Evolutionary conservation across 306 rosid species (phyloP).

Genomic region (Dalbergia oliveri): DNA sequence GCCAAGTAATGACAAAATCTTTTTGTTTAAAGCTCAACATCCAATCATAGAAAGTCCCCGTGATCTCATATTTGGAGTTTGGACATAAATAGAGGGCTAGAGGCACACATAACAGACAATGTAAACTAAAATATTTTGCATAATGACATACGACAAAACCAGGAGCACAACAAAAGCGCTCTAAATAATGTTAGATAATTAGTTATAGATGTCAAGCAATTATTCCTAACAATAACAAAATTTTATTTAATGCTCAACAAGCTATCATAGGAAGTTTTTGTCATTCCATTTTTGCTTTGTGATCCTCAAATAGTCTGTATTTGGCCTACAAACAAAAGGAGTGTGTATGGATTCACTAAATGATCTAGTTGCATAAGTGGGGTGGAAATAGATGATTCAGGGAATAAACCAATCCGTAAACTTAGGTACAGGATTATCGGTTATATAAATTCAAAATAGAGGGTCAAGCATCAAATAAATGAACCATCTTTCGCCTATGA

Average conservation of each 20-base stretch:
- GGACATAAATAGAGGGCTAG: neutral
- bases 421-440: conserved; percentile 29
- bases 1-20: conserved; percentile 42
- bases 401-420: conserved; percentile 38
- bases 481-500: neutral
- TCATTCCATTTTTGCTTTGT: conserved; percentile 62
- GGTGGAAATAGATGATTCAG: conserved; percentile 8
- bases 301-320: conserved; percentile 79
- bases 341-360: conserved; percentile 52
- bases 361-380: conserved; percentile 34
- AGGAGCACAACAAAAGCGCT: conserved; percentile 39
- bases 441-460: neutral
- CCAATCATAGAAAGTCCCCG: conserved; percentile 52
- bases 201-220: conserved; percentile 18
- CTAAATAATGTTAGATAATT: conserved; percentile 32
- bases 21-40: conserved; percentile 49
- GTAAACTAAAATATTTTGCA: conserved; percentile 3
- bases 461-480: conserved; percentile 21
- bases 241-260: conserved; percentile 51
- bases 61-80: conserved; percentile 47
- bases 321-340: conserved; percentile 71
- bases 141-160: conserved; percentile 24
- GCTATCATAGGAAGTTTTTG: conserved; percentile 52
- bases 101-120: neutral
- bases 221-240: conserved; percentile 46